Percentiles rank a stretch among this genome's conserved stretches.
Conservation (phyloP, 2,329 filamentous ascomycete species). For the Coniochaeta pulveracea region DNA sequence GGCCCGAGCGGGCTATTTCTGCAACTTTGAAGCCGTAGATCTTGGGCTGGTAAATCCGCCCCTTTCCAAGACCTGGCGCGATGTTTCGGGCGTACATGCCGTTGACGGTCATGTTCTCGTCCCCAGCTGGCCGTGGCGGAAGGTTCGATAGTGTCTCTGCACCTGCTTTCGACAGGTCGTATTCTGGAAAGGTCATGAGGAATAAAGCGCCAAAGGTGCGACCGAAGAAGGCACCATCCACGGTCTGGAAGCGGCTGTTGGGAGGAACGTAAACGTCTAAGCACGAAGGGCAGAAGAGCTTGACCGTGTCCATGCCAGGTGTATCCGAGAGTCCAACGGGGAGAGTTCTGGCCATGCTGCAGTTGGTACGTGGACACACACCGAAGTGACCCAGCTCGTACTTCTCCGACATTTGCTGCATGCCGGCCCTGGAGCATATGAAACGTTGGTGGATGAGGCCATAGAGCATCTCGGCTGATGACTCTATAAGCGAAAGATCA, state of each 20-base stretch:
- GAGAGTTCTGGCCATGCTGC: constrained; percentile 79
- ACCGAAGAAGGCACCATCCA: constrained; percentile 96
- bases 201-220: constrained; percentile 95
- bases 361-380: constrained; percentile 87
- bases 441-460: constrained; percentile 97
- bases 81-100: constrained; percentile 81
- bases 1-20: constrained; percentile 78
- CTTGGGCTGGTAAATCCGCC: constrained; percentile 82
- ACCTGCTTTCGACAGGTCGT: constrained; percentile 70
- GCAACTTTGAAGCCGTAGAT: constrained; percentile 97
- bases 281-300: constrained; percentile 94
- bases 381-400: constrained; percentile 97
- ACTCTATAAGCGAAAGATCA: constrained; percentile 91
- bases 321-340: constrained; percentile 92
- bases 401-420: constrained; percentile 99
- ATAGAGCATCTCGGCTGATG: constrained; percentile 95
- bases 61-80: constrained; percentile 70
- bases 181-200: constrained; percentile 96
- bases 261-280: constrained; percentile 95
- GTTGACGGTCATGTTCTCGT: constrained; percentile 54
- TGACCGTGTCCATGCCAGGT: constrained; percentile 93
- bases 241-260: constrained; percentile 93
- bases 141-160: constrained; percentile 39
- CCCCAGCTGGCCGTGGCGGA: constrained; percentile 19
- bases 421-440: constrained; percentile 90